These are phyloP conservation scores for Bisporella sp. DNA, from an alignment of 2,329 filamentous ascomycete genomes.

Conservation along the genomic window DNA sequence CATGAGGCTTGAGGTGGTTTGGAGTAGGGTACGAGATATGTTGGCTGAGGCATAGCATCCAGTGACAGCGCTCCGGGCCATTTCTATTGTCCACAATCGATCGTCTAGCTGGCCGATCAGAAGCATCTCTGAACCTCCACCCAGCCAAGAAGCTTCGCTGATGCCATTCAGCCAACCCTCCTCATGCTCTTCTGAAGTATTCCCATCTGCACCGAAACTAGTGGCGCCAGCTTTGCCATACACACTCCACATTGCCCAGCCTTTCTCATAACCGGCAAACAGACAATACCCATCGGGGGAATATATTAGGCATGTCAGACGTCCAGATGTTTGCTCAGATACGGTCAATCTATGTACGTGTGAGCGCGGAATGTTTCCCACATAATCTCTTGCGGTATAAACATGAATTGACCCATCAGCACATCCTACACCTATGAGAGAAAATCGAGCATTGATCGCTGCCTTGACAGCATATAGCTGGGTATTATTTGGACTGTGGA, in stretches of 20 bases:
- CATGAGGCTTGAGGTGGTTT: slow-evolving; percentile 83
- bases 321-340: slow-evolving; percentile 60
- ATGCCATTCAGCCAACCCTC: slow-evolving; percentile 84
- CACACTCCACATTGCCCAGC: slow-evolving; percentile 96
- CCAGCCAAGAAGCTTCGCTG: slow-evolving; percentile 74
- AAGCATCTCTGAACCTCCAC: slow-evolving; percentile 79
- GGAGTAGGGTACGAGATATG: slow-evolving; percentile 78
- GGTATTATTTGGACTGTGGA: slow-evolving; percentile 63
- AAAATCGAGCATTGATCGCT: slow-evolving; percentile 91
- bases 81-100: slow-evolving; percentile 80
- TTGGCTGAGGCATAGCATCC: slow-evolving; percentile 91
- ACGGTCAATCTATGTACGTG: slow-evolving; percentile 68
- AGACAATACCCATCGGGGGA: slow-evolving; percentile 95
- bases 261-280: slow-evolving; percentile 85
- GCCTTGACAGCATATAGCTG: slow-evolving; percentile 61
- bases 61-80: slow-evolving; percentile 87
- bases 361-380: slow-evolving; percentile 83
- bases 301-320: slow-evolving; percentile 69
- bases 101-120: slow-evolving; percentile 66
- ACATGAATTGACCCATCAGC: slow-evolving; percentile 72
- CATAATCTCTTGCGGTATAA: slow-evolving; percentile 91
- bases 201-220: slow-evolving; percentile 68
- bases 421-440: slow-evolving; percentile 82
- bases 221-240: slow-evolving; percentile 85
- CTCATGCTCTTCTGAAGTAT: slow-evolving; percentile 56